Evolutionary conservation across 345 rosid species (phyloP).

Genomic region (Eucalyptus albens): DNA sequence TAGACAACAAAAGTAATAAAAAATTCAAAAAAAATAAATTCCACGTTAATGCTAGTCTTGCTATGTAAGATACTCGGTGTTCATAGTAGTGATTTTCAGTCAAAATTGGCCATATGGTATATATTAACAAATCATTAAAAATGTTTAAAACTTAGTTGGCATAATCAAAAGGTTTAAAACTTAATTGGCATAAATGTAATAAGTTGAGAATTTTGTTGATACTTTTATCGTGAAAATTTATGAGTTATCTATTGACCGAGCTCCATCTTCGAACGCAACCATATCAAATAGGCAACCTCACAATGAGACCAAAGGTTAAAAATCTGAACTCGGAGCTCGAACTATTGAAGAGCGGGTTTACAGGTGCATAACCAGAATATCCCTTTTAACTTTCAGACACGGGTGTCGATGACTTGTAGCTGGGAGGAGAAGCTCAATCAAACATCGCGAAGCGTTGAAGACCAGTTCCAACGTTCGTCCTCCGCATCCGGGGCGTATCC

Average conservation of each 20-base stretch:
- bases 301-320: neutral
- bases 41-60: fast-evolving
- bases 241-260: neutral
- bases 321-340: neutral
- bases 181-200: too few relatives aligned
- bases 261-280: neutral
- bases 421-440: neutral
- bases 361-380: neutral
- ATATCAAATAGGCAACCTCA: neutral
- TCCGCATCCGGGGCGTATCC: neutral
- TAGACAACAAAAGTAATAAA: too few relatives aligned
- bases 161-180: fast-evolving
- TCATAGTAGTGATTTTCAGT: fast-evolving
- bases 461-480: neutral
- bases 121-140: too few relatives aligned
- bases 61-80: fast-evolving
- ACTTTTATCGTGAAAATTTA: neutral
- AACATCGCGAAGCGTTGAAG: neutral
- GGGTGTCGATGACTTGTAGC: neutral
- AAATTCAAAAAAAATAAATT: too few relatives aligned
- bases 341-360: neutral
- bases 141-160: fast-evolving
- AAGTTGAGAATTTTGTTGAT: too few relatives aligned
- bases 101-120: fast-evolving
- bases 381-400: neutral